A percentile compares a stretch with the other conserved stretches of the same genome.
phyloP scores from a whole-genome alignment of 139 green algal species.

The Haematococcus lacustris region DNA sequence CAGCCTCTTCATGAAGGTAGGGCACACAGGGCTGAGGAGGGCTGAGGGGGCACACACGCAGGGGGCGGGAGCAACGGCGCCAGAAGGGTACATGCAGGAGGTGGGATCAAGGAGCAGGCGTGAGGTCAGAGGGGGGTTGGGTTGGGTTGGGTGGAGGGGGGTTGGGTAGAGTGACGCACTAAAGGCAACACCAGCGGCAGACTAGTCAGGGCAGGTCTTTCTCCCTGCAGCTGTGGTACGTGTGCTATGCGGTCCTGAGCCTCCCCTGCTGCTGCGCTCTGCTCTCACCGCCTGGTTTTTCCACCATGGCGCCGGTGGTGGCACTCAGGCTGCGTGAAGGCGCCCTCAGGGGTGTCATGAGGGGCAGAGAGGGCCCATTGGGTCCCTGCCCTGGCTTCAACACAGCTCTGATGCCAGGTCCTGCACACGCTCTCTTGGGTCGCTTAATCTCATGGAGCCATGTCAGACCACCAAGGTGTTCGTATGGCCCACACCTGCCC shows the following conservation, averaged over 20 bases:
- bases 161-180: background rate
- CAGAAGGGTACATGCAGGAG: background rate
- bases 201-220: background rate
- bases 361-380: too few relatives aligned
- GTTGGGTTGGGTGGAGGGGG: too few relatives aligned
- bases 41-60: background rate
- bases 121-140: too few relatives aligned
- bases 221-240: too few relatives aligned
- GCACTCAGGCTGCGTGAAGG: too few relatives aligned
- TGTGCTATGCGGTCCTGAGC: too few relatives aligned
- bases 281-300: too few relatives aligned
- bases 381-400: background rate
- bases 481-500: background rate
- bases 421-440: background rate
- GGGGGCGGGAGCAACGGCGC: background rate
- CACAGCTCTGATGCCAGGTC: background rate
- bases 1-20: slow-evolving; percentile 79
- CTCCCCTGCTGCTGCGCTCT: too few relatives aligned
- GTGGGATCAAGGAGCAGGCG: background rate
- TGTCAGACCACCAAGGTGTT: background rate
- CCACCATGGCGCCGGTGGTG: too few relatives aligned
- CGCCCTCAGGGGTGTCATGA: too few relatives aligned
- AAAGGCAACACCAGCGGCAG: background rate
- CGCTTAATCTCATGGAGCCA: background rate
- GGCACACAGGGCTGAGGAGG: background rate